phyloP scores from a whole-genome alignment of 2,329 filamentous ascomycete species.

The Didymella keratinophila region DNA sequence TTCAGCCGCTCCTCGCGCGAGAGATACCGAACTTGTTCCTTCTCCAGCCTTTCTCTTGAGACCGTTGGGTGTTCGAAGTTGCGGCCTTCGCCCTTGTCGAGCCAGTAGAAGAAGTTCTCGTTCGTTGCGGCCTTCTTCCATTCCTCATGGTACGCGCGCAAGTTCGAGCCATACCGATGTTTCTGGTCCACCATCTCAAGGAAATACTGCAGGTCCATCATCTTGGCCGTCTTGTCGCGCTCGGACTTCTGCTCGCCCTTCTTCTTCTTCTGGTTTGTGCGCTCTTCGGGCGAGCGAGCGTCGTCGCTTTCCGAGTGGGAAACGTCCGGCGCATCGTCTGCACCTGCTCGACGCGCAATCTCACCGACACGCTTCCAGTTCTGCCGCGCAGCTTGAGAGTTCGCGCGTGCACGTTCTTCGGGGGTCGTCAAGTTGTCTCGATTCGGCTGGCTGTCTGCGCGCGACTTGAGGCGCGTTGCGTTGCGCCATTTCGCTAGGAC shows the following conservation, averaged over 20 bases:
- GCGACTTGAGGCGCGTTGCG: conserved; percentile 57
- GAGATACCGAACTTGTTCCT: conserved; percentile 83
- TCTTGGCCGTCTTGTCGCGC: conserved; percentile 72
- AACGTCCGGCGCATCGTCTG: conserved; percentile 65
- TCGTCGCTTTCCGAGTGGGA: conserved; percentile 56
- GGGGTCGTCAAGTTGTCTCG: conserved; percentile 29
- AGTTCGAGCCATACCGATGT: conserved; percentile 85
- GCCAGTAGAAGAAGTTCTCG: conserved; percentile 94
- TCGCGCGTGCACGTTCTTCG: conserved; percentile 38
- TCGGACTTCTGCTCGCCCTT: conserved; percentile 62
- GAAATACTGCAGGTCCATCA: conserved; percentile 88
- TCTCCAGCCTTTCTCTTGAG: conserved; percentile 75
- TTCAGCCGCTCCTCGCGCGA: conserved; percentile 80
- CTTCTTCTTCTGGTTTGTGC: conserved; percentile 42
- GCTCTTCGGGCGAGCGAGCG: conserved; percentile 45
- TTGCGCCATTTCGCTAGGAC: conserved; percentile 61
- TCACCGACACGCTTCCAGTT: conserved; percentile 79
- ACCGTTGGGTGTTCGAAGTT: conserved; percentile 74
- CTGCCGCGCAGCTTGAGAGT: conserved; percentile 61
- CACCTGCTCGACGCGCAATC: conserved; percentile 75
- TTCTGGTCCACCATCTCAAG: conserved; percentile 85
- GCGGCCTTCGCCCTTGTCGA: conserved; percentile 81
- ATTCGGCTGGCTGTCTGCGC: conserved; percentile 42
- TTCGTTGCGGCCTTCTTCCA: conserved; percentile 81
- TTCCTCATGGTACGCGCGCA: conserved; percentile 80